phyloP scores from a whole-genome alignment of 129 eudicot species.

The carrot (Daucus carota) region DNA sequence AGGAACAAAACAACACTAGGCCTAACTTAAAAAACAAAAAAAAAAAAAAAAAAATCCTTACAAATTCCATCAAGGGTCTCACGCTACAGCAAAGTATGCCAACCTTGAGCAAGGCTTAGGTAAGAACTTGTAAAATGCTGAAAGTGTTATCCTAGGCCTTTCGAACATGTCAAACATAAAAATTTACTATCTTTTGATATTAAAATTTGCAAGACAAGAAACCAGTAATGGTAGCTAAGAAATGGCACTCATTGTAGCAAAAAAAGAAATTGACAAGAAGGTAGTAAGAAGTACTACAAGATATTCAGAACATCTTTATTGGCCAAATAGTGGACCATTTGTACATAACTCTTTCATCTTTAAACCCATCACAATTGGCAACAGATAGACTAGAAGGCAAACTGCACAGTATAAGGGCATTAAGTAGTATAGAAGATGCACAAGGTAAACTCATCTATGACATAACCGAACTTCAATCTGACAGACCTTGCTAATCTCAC shows the following conservation, averaged over 20 bases:
- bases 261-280: not conserved
- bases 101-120: not conserved
- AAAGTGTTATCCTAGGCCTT: not conserved
- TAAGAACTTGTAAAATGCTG: not conserved
- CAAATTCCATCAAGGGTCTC: not conserved
- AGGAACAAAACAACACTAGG: not conserved
- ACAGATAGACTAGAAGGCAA: not conserved
- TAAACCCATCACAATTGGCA: constrained; percentile 7
- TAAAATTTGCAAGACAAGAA: not conserved
- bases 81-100: not conserved
- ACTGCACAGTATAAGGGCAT: constrained; percentile 12
- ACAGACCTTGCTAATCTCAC: not conserved
- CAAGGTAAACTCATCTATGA: not conserved
- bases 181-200: not conserved
- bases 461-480: constrained; percentile 3
- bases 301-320: not conserved
- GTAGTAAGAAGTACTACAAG: not conserved
- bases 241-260: not conserved
- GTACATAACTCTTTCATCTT: constrained; percentile 2
- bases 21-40: not conserved
- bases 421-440: not conserved
- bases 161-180: not conserved
- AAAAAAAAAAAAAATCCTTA: not conserved
- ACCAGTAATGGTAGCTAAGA: not conserved
- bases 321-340: not conserved